Evolutionary conservation across 768 basidiomycete species (phyloP), one percentile per base, ranked within the genome.

Genomic region (Strobilomyces echinocephalus): DNA sequence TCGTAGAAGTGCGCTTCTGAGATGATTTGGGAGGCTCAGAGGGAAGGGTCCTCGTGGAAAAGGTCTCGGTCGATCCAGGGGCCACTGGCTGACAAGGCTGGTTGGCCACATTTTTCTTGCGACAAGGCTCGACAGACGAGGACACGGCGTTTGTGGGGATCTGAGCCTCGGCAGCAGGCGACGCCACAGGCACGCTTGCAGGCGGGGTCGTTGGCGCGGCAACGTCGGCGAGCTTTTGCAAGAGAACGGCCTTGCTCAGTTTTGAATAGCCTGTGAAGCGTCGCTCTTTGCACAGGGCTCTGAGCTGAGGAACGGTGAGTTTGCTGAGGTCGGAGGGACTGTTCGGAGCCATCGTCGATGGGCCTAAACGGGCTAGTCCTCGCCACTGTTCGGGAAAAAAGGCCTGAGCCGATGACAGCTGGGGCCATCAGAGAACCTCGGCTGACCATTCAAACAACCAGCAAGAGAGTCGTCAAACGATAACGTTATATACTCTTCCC

Each of bases 181-280:
- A 18, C 4, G 9, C n/a, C 24, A n/a, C 45, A 18, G 39, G 34
- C 9, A 24, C 7, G 30, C 9, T 40, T 34, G 53, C 34, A 14
- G 40, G 28, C 14, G 41, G n/a, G 39, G 38, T 31, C 7, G 49
- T 6, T 35, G 53, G 40, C 34, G 46, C 28, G 10, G 34, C 45
- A 14, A 42, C 54, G 7, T 50, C 54, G 2, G 39, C 46, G 28
- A 82, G 64, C 62, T 77, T 85, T 54, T 74, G 72, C 28, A 89
- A 66, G 35, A 89, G 73, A 1, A 72, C 78, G 48, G 72, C 69
- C 65, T 88, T 88, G 38, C 68, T 64, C 18, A 87, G 77, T 63
- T 84, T 90, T 10, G 85, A 86, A 63, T 87, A 89, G 0, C 84
- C 84, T 40, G 73, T 62, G 24, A 89, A 70, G 20, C 76, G 72